Base-by-base conservation (phyloP, 768 basidiomycete species). In the Tulasnella calospora region DNA sequence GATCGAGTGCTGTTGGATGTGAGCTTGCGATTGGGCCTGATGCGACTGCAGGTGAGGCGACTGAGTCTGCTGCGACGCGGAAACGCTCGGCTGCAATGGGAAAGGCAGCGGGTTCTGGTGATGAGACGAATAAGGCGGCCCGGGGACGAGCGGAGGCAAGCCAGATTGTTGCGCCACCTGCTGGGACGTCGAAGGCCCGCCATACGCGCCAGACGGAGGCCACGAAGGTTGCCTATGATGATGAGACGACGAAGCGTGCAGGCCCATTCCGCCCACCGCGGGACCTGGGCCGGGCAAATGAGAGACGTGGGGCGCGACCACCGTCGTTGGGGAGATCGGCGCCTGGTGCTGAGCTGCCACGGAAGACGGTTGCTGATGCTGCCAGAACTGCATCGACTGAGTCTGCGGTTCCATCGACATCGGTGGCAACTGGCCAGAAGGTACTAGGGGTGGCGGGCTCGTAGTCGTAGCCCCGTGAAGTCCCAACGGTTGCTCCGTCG, bases 251-350 rank as follows among this genome's bases (percentile, higher is more conserved):
- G 21, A 40, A 23, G 41, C 27, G n/a, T 74, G 73, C 33, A 57
- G 6, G 2, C 27, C 13, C 73, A 35, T 44, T 72, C 40, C 40
- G 27, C 69, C 27, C 23, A 67, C 69, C 7, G 41, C 67, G 41
- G 76, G 76, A 27, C 76, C 76, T 17, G 76, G 76, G 9, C 76
- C 76, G 15, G 76, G 76, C 21, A 78, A 35, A 35, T 78, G 76
- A 9, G 76, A 78, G 33, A 44, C 76, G 40, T 78, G 76, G 3
- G 76, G 76, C 61, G 67, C 67, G 27, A 78, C 76, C 15, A 47
- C 46, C 33, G 55, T 67, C 21, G 75, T 36, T 3, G 61, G 67
- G 19, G 76, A 44, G 4, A 78, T 70, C 23, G 69, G 27, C 40
- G 57, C 69, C 76, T 78, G 76, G 61, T 78, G 76, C 33, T 36